phyloP scores from a whole-genome alignment of 2,329 filamentous ascomycete species.

The Mycosphaerella sp. region DNA sequence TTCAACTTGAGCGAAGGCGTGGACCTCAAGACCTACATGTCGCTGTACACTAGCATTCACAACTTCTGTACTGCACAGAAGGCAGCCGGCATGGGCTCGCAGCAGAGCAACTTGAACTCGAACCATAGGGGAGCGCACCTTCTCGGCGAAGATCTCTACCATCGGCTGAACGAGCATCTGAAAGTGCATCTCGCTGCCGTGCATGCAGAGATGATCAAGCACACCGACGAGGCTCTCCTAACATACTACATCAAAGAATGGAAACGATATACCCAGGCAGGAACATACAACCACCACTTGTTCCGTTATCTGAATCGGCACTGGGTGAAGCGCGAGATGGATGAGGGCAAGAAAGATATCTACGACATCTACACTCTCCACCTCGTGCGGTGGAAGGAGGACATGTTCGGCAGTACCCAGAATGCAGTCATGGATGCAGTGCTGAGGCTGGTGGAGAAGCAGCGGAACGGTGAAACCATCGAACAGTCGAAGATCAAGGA shows the following conservation, averaged over 20 bases:
- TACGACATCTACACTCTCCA: slow-evolving; percentile 98
- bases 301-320: slow-evolving; percentile 96
- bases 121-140: slow-evolving; percentile 80
- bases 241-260: slow-evolving; percentile 95
- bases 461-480: slow-evolving; percentile 94
- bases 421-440: slow-evolving; percentile 92
- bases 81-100: slow-evolving; percentile 53
- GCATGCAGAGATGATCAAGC: slow-evolving; percentile 64
- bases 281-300: slow-evolving; percentile 94
- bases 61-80: slow-evolving; percentile 99
- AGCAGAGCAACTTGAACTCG: slow-evolving; percentile 42
- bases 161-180: slow-evolving; percentile 81
- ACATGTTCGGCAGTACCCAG: slow-evolving; percentile 79
- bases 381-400: slow-evolving; percentile 87
- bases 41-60: slow-evolving; percentile 93
- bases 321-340: slow-evolving; percentile 98
- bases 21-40: slow-evolving; percentile 97
- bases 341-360: slow-evolving; percentile 96
- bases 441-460: slow-evolving; percentile 90
- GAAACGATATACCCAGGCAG: slow-evolving; percentile 89
- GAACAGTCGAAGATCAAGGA: slow-evolving; percentile 96
- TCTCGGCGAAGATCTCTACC: slow-evolving; percentile 91
- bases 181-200: slow-evolving; percentile 67
- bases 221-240: slow-evolving; percentile 84
- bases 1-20: slow-evolving; percentile 82